Evolutionary conservation across 371 early-diverging fungal genomes (phyloP), one percentile per base, ranked within the genome.

Genomic region (Haplosporangium sp.): DNA sequence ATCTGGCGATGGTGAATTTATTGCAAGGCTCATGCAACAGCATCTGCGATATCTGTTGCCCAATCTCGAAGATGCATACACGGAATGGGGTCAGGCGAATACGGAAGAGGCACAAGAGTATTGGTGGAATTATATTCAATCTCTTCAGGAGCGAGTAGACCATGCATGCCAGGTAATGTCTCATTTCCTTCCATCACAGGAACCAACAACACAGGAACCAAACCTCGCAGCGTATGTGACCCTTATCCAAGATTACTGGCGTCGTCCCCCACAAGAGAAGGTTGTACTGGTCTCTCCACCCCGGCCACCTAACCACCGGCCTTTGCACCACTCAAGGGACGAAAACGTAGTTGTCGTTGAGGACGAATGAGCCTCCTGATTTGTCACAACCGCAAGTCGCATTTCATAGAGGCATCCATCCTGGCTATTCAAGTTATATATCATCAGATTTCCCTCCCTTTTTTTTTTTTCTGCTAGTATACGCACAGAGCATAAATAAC

Each of bases 231-330:
- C 11, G 13, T 55, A 27, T 55, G 27, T 34, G 20, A 6, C 5
- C 19, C 55, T 55, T 27, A 4, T 55, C 34, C 20, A 55, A 15
- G 20, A 55, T 20, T 27, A 55, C 27, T 55, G 55, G 55, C 55
- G 34, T 13, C 55, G 55, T 34, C 55, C 55, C 15, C 20, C 55
- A 27, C 55, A 55, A 55, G 55, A 55, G 55, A 55, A 55, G 13
- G 6, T 20, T 27, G 55, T 55, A 20, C 8, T 34, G 20, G 48
- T 48, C 48, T 11, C 9, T 17, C 50, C 50, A 11, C 13, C 50
- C 15, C 50, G 50, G 15, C 50, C 13, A n/a, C 7, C 50, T 15
- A 15, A 15, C 5, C 13, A 15, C 50, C 5, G 19, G 15, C 50
- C n/a, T 27, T 27, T 27, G 27, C 27, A 27, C 27, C 27, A 27